phyloP scores from a whole-genome alignment of 805 yeast genomes.

The Ogataea nakhonphanomensis region DNA sequence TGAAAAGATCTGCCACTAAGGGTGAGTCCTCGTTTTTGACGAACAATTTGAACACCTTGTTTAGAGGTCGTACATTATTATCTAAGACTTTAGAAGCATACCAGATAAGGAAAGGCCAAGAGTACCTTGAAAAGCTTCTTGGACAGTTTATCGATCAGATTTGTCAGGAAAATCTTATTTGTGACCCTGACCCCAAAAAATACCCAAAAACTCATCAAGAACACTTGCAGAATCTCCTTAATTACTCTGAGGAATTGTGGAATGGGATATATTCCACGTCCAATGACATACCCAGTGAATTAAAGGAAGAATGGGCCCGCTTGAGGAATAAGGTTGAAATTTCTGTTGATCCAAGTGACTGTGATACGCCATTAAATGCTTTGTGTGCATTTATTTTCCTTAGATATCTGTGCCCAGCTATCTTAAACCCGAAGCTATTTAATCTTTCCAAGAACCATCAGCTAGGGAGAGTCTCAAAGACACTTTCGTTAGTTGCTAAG shows the following conservation, averaged over 20 bases:
- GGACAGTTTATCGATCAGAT: slow-evolving; percentile 62
- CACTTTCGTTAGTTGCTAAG: slow-evolving; percentile 79
- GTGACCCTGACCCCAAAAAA: slow-evolving; percentile 79
- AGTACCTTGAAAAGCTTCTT: slow-evolving; percentile 67
- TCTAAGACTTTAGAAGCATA: slow-evolving; percentile 79
- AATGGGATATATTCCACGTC: slow-evolving; percentile 57
- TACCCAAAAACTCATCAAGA: slow-evolving; percentile 35
- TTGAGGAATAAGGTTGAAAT: slow-evolving; percentile 64
- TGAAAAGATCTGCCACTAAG: slow-evolving; percentile 43
- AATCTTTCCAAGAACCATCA: slow-evolving; percentile 69
- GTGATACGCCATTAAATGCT: slow-evolving; percentile 57
- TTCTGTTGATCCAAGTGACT: slow-evolving; percentile 53
- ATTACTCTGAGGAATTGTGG: slow-evolving; percentile 61
- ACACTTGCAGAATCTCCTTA: slow-evolving; percentile 37
- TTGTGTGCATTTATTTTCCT: slow-evolving; percentile 80
- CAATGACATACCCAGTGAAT: slow-evolving; percentile 68
- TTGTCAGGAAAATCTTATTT: slow-evolving; percentile 45
- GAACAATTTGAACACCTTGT: slow-evolving; percentile 55
- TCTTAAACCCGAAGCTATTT: slow-evolving; percentile 84
- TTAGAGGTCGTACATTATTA: slow-evolving; percentile 81
- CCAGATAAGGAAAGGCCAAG: slow-evolving; percentile 73
- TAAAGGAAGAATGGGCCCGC: slow-evolving; percentile 60
- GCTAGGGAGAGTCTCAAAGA: slow-evolving; percentile 66
- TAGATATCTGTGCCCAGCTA: slow-evolving; percentile 86
- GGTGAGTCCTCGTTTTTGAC: slow-evolving; percentile 34